phyloP scores from a whole-genome alignment of 495 filamentous ascomycete species.

The Chaetomium fimeti region DNA sequence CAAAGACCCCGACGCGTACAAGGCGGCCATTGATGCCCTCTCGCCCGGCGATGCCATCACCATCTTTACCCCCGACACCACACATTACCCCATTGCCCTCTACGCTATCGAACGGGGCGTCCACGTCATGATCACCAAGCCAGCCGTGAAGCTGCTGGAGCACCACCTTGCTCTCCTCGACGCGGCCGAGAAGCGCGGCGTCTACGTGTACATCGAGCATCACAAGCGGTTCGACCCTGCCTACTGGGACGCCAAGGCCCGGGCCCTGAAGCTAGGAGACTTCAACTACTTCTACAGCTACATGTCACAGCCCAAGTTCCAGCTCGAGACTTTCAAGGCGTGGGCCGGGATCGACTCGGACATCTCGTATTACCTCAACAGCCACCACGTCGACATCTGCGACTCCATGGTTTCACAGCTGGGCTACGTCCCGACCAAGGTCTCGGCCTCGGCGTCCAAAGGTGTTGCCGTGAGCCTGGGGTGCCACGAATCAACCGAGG shows the following conservation, averaged over 20 bases:
- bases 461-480: slow-evolving; percentile 72
- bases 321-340: slow-evolving; percentile 93
- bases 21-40: slow-evolving; percentile 81
- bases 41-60: slow-evolving; percentile 85
- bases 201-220: slow-evolving; percentile 93
- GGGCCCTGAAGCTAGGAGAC: slow-evolving; percentile 72
- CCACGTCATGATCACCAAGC: slow-evolving; percentile 93
- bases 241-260: slow-evolving; percentile 80
- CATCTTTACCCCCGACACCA: slow-evolving; percentile 94
- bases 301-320: slow-evolving; percentile 91
- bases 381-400: slow-evolving; percentile 86
- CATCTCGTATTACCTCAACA: slow-evolving; percentile 94
- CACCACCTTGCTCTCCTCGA: slow-evolving; percentile 75
- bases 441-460: slow-evolving; percentile 71
- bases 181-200: slow-evolving; percentile 68
- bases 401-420: slow-evolving; percentile 76
- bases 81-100: slow-evolving; percentile 90
- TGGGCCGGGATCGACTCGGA: slow-evolving; percentile 91
- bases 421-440: slow-evolving; percentile 72
- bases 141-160: slow-evolving; percentile 78
- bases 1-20: slow-evolving; percentile 80
- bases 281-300: slow-evolving; percentile 99
- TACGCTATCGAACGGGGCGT: slow-evolving; percentile 84
- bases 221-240: slow-evolving; percentile 95
- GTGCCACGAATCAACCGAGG: slow-evolving; percentile 77